Evolutionary conservation across 2,329 filamentous ascomycete species (phyloP).

Genomic region (Dothidotthia symphoricarpi): DNA sequence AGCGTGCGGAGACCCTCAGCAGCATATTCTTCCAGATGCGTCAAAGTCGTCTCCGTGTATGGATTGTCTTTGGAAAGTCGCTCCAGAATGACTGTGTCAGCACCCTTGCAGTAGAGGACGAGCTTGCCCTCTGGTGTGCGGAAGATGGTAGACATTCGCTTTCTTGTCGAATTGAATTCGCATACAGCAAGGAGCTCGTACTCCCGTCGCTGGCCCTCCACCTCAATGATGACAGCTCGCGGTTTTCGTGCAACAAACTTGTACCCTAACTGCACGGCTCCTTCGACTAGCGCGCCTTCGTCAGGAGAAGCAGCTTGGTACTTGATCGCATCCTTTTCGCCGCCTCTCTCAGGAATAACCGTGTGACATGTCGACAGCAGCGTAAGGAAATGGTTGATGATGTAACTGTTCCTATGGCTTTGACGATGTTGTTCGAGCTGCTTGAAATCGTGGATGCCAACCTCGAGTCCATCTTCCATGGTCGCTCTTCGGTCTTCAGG

Average conservation of each 20-base stretch:
- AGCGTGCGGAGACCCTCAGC: slow-evolving; percentile 93
- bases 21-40: slow-evolving; percentile 97
- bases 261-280: slow-evolving; percentile 82
- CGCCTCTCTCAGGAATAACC: slow-evolving; percentile 86
- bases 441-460: slow-evolving; percentile 82
- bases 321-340: slow-evolving; percentile 82
- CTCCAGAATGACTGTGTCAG: slow-evolving; percentile 95
- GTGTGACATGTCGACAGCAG: slow-evolving; percentile 91
- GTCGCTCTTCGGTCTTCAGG: slow-evolving; percentile 85
- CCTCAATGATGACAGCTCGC: slow-evolving; percentile 78
- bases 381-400: slow-evolving; percentile 80
- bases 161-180: slow-evolving; percentile 97
- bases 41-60: slow-evolving; percentile 82
- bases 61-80: slow-evolving; percentile 76
- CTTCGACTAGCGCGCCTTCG: slow-evolving; percentile 93
- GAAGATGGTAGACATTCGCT: slow-evolving; percentile 97
- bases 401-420: slow-evolving; percentile 57
- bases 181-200: slow-evolving; percentile 95
- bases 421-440: slow-evolving; percentile 68
- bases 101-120: slow-evolving; percentile 90
- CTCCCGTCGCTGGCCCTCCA: slow-evolving; percentile 67
- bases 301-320: slow-evolving; percentile 98
- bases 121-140: slow-evolving; percentile 95
- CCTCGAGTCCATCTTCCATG: slow-evolving; percentile 71
- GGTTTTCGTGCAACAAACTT: slow-evolving; percentile 89